Evolutionary conservation across 805 yeast species (phyloP).

Genomic region (Schwanniomyces vanrijiae): DNA sequence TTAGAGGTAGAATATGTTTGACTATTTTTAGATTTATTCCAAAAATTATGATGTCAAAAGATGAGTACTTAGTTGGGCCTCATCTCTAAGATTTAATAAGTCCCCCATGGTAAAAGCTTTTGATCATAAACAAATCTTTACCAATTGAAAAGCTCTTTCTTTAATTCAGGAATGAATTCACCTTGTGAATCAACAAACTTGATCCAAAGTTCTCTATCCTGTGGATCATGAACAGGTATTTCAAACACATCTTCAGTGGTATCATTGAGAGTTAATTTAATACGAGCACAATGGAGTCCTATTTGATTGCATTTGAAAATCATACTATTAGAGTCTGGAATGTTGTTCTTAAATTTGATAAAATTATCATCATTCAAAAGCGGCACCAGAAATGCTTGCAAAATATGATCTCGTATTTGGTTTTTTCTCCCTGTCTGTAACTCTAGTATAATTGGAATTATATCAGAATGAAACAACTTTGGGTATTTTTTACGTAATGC

Average conservation of each 20-base stretch:
- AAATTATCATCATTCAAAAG: slow-evolving; percentile 24
- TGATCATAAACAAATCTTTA: not conserved
- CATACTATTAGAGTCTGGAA: slow-evolving; percentile 12
- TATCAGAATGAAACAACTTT: slow-evolving; percentile 10
- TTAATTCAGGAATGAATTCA: slow-evolving; percentile 7
- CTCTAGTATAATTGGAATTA: slow-evolving; percentile 18
- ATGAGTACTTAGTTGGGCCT: too few species aligned
- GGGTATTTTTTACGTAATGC: slow-evolving; percentile 10
- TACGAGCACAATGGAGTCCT: slow-evolving; percentile 20
- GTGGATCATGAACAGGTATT: slow-evolving; percentile 5
- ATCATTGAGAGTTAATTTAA: slow-evolving; percentile 3
- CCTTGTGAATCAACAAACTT: slow-evolving; percentile 10
- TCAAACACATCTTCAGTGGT: not conserved
- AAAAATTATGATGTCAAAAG: too few species aligned
- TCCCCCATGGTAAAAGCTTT: too few species aligned
- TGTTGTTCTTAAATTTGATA: slow-evolving; percentile 11
- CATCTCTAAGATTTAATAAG: too few species aligned
- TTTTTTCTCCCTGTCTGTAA: slow-evolving; percentile 23
- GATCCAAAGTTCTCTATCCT: slow-evolving; percentile 13
- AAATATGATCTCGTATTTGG: slow-evolving; percentile 23
- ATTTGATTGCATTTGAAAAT: slow-evolving; percentile 19
- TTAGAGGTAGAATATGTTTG: too few species aligned
- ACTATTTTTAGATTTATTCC: too few species aligned
- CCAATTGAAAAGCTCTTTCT: slow-evolving; percentile 6
- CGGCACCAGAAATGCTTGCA: slow-evolving; percentile 16